Evolutionary conservation across 176 grass and related monocot species (phyloP).

Genomic region (Avena atlantica): DNA sequence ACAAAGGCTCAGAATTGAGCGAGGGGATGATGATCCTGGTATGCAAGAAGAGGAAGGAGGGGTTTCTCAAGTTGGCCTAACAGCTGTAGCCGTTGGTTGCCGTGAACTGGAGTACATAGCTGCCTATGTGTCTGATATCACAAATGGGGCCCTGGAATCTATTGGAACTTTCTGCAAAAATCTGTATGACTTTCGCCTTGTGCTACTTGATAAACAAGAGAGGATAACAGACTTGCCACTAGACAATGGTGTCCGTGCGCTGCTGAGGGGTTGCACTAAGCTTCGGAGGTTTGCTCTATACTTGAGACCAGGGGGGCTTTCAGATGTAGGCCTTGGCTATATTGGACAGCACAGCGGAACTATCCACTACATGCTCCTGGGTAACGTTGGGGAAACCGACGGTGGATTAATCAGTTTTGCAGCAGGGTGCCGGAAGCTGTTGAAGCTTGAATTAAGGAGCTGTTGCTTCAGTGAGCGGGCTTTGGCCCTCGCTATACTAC

Average conservation of each 20-base stretch:
- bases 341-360: constrained; percentile 70
- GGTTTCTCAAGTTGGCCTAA: constrained; percentile 77
- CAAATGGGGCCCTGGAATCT: constrained; percentile 78
- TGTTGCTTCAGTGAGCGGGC: constrained; percentile 90
- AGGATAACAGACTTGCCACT: constrained; percentile 84
- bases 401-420: constrained; percentile 69
- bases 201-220: constrained; percentile 75
- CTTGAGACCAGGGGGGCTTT: constrained; percentile 87
- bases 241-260: constrained; percentile 72
- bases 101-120: constrained; percentile 79
- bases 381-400: constrained; percentile 81
- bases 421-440: constrained; percentile 62
- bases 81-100: constrained; percentile 66
- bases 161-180: constrained; percentile 86
- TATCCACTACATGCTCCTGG: constrained; percentile 86
- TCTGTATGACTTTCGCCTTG: constrained; percentile 82
- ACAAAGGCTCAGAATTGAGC: constrained; percentile 77
- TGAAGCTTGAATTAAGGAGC: constrained; percentile 83
- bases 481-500: constrained; percentile 59
- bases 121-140: constrained; percentile 89
- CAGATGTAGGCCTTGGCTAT: constrained; percentile 80
- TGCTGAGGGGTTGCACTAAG: constrained; percentile 75
- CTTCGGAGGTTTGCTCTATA: constrained; percentile 83
- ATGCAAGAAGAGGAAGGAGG: constrained; percentile 80
- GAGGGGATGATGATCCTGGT: constrained; percentile 83